Evolutionary conservation across 495 filamentous ascomycete genomes (phyloP).

Genomic region (Parmelia sp.): DNA sequence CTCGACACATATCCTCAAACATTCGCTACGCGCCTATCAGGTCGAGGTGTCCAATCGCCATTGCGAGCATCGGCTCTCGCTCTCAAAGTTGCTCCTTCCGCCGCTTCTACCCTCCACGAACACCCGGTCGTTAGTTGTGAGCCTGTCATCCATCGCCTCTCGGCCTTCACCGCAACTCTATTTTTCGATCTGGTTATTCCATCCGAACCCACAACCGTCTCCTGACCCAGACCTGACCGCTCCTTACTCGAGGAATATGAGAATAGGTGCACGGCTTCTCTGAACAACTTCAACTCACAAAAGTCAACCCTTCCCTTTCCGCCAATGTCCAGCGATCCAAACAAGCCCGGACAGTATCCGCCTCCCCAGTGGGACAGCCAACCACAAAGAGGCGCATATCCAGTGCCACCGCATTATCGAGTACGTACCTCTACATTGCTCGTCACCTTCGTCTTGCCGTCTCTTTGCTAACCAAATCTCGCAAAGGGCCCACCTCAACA

Average conservation of each 20-base stretch:
- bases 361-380: constrained; percentile 42
- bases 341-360: constrained; percentile 43
- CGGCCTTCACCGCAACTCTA: constrained; percentile 27
- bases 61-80: neutral
- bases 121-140: constrained; percentile 9
- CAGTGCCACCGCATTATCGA: constrained; percentile 37
- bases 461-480: constrained; percentile 35
- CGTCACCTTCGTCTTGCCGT: constrained; percentile 12
- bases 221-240: neutral
- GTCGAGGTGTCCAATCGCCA: neutral
- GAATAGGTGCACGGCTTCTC: constrained; percentile 8
- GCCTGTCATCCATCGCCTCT: constrained; percentile 8
- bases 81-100: constrained; percentile 10
- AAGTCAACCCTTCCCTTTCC: constrained; percentile 16
- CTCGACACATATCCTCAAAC: too few relatives aligned
- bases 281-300: constrained; percentile 2
- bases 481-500: constrained; percentile 38
- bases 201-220: constrained; percentile 13
- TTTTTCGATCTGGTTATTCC: constrained; percentile 13
- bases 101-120: constrained; percentile 27
- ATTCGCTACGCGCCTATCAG: neutral
- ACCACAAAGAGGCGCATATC: constrained; percentile 40
- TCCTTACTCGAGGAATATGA: constrained; percentile 16
- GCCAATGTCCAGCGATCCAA: constrained; percentile 48
- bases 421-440: constrained; percentile 33